Evolutionary conservation across 2,329 filamentous ascomycete species (phyloP), one percentile per base, ranked within the genome.

Genomic region (Fusarium paranaense): DNA sequence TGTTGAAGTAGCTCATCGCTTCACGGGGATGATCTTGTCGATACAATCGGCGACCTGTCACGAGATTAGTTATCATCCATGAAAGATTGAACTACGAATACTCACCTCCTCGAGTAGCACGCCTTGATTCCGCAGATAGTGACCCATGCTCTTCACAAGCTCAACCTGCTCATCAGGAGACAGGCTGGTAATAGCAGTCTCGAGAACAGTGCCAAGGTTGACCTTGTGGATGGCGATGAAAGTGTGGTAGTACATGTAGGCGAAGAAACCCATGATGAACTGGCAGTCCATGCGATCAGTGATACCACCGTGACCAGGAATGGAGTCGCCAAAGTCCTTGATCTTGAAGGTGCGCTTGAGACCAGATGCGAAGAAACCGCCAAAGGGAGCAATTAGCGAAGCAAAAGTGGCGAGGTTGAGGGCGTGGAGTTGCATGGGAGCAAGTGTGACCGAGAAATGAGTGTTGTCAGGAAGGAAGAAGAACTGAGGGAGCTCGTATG

Each of bases 271-370:
- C 97, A 99, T 99, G 86, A 98, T 98, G 86, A 99, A 99, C 82
- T 99, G 97, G 83, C 97, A 99, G 82, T 99, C 97, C 96, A 99
- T 98, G 71, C 97, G 94, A 82, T 99, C 97, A 18, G 97, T 99
- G 86, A 99, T 98, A 77, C 97, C 97, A 70, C 97, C 97, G 80
- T 99, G 97, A 25, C 97, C 97, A 2, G 97, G 97, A 77, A 99
- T 99, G 2, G 95, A 97, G 84, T 99, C 94, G 76, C 97, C 97
- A 85, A 99, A 99, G 86, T 99, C 97, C 88, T 99, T 99, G 88
- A 99, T 97, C 87, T 99, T 98, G 87, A 99, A 99, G 5, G 96
- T 98, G 33, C 97, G 94, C 90, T 99, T 99, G 67, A 99, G 89
- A 1, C 97, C 97, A 3, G 95, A 98, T 6, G 97, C 97, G 82